Percentiles rank a stretch among this genome's conserved stretches.
These are phyloP conservation scores for Cystofilobasidium capitatum DNA, from an alignment of 768 basidiomycete genomes.

Conservation along the genomic window DNA sequence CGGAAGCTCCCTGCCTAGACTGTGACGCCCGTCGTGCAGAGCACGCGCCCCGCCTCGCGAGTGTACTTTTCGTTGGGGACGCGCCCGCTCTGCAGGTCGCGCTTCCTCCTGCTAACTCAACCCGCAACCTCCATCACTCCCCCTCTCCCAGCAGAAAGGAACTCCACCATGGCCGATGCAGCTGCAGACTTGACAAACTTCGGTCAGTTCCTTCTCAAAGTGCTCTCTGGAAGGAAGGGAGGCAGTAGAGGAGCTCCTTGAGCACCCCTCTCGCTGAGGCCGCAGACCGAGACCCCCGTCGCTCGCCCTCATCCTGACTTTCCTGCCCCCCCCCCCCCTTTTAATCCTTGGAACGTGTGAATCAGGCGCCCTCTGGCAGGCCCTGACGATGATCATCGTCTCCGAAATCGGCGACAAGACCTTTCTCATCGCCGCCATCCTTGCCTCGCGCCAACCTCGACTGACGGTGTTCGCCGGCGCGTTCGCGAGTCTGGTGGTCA, in stretches of 20 bases:
- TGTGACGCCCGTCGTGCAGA: too few relatives aligned
- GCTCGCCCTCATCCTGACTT: too few relatives aligned
- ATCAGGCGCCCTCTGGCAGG: conserved; percentile 53
- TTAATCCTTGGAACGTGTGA: not conserved
- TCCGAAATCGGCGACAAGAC: conserved; percentile 83
- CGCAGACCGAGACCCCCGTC: too few relatives aligned
- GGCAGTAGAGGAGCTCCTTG: too few relatives aligned
- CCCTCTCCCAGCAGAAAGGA: not conserved
- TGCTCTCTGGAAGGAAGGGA: too few relatives aligned
- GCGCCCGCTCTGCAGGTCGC: too few relatives aligned
- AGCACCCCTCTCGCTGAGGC: too few relatives aligned
- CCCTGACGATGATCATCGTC: conserved; percentile 67
- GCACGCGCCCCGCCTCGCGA: too few relatives aligned
- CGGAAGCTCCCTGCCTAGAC: not conserved
- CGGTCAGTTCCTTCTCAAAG: too few relatives aligned
- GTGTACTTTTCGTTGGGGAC: too few relatives aligned
- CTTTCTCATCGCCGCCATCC: conserved; percentile 53
- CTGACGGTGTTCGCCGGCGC: conserved; percentile 78
- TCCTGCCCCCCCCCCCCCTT: too few relatives aligned
- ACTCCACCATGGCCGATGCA: not conserved
- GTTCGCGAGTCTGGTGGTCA: conserved; percentile 73
- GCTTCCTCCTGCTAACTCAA: too few relatives aligned
- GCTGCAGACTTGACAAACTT: not conserved
- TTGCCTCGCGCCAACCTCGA: conserved; percentile 73
- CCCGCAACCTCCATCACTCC: not conserved